phyloP scores from a whole-genome alignment of 2,329 filamentous ascomycete species.

The Talaromyces sp. region DNA sequence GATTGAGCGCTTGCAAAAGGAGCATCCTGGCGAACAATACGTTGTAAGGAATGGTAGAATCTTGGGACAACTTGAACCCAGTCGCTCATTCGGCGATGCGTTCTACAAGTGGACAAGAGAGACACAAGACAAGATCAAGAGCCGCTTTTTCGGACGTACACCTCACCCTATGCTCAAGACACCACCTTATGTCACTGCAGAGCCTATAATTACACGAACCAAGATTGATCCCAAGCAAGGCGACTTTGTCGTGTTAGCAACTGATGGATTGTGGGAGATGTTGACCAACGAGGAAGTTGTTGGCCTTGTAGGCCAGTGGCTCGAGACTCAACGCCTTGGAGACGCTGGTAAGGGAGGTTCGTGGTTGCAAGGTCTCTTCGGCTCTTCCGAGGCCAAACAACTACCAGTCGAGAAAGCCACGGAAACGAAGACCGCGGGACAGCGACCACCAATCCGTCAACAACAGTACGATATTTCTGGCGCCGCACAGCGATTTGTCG shows the following conservation, averaged over 20 bases:
- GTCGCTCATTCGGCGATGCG: slow-evolving; percentile 91
- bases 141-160: slow-evolving; percentile 80
- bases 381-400: slow-evolving; percentile 46
- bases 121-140: slow-evolving; percentile 75
- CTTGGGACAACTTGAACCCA: slow-evolving; percentile 86
- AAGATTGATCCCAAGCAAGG: slow-evolving; percentile 83
- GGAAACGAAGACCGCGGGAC: slow-evolving; percentile 57
- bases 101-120: slow-evolving; percentile 94
- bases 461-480: slow-evolving; percentile 81
- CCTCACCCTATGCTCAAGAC: slow-evolving; percentile 76
- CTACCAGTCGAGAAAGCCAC: slow-evolving; percentile 71
- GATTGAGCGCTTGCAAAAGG: slow-evolving; percentile 72
- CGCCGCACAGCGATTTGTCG: slow-evolving; percentile 73
- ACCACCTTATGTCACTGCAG: slow-evolving; percentile 94
- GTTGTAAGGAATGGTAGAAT: slow-evolving; percentile 88
- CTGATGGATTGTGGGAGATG: slow-evolving; percentile 98
- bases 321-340: slow-evolving; percentile 65
- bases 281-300: slow-evolving; percentile 97
- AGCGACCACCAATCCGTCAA: slow-evolving; percentile 77
- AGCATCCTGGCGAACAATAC: slow-evolving; percentile 84
- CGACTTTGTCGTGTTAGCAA: slow-evolving; percentile 94
- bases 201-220: slow-evolving; percentile 90
- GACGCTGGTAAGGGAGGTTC: slow-evolving; percentile 49
- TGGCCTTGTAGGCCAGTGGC: slow-evolving; percentile 92
- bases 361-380: slow-evolving; percentile 70